Percentiles rank a stretch among this genome's conserved stretches.
These are phyloP conservation scores for Trametes hirsuta DNA, from an alignment of 1,284 basidiomycete genomes.

Conservation along the genomic window DNA sequence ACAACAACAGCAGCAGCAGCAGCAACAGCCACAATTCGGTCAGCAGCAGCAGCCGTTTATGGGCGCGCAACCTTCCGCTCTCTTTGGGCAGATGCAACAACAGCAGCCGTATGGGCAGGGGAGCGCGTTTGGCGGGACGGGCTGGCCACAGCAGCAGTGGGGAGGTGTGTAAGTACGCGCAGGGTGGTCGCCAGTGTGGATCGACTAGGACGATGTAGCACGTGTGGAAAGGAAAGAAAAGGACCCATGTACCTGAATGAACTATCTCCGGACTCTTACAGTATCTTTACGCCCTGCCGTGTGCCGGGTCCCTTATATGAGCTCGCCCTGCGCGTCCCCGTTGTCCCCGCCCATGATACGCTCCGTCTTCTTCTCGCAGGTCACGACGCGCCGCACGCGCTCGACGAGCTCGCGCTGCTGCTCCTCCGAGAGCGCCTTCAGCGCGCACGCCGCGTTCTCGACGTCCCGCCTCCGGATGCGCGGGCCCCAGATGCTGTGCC, in stretches of 20 bases:
- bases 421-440: conserved; percentile 17
- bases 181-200: no score
- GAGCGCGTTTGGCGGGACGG: conserved; percentile 38
- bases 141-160: conserved; percentile 28
- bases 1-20: conserved; percentile 23
- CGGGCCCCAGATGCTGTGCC: conserved; percentile 59
- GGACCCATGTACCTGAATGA: no score
- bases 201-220: no score
- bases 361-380: conserved; percentile 55
- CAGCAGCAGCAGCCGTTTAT: conserved; percentile 20
- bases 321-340: conserved; percentile 38
- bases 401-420: conserved; percentile 28
- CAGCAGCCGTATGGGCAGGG: conserved; percentile 20
- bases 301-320: conserved; percentile 24
- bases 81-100: conserved; percentile 22
- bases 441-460: conserved; percentile 36
- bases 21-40: conserved; percentile 2
- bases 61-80: conserved; percentile 10
- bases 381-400: conserved; percentile 43
- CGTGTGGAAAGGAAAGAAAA: no score
- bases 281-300: no score
- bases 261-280: no score
- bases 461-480: conserved; percentile 45
- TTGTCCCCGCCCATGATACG: conserved; percentile 59
- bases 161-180: conserved; percentile 19